Conservation (phyloP, 768 basidiomycete species). For the Lentinula aciculospora region DNA sequence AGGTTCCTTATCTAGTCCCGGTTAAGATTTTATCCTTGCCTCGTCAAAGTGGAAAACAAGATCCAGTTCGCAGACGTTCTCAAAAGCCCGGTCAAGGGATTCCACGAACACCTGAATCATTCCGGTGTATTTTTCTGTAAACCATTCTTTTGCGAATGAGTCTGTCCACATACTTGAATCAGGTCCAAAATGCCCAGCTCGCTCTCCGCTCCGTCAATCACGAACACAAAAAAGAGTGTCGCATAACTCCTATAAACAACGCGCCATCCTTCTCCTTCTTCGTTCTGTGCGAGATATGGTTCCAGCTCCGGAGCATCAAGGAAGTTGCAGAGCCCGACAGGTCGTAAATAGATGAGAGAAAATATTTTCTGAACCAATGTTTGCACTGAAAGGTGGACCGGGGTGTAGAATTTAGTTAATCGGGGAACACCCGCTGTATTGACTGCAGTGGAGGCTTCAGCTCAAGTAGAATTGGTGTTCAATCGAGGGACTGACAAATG, state of each 20-base stretch:
- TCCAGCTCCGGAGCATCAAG: constrained; percentile 89
- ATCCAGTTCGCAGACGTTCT: constrained; percentile 98
- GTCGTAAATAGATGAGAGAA: constrained; percentile 77
- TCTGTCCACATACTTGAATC: constrained; percentile 68
- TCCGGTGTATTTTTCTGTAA: background rate
- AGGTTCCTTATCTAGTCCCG: background rate
- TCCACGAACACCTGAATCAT: constrained; percentile 87
- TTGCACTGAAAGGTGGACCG: constrained; percentile 61
- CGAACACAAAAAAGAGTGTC: constrained; percentile 94
- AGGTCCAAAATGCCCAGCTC: constrained; percentile 94
- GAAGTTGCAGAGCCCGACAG: constrained; percentile 88
- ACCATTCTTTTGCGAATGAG: background rate
- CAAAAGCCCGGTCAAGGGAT: constrained; percentile 90
- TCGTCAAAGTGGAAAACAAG: constrained; percentile 99
- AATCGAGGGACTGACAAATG: constrained; percentile 55
- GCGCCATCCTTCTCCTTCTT: constrained; percentile 60
- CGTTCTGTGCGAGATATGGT: constrained; percentile 58
- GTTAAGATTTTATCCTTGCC: constrained; percentile 35
- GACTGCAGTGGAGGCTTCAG: constrained; percentile 41
- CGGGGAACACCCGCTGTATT: constrained; percentile 89
- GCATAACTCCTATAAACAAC: constrained; percentile 96
- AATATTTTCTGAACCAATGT: constrained; percentile 85
- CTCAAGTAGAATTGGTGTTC: background rate
- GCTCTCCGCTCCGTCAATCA: constrained; percentile 94
- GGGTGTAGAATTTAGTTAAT: constrained; percentile 85